Evolutionary conservation across 1,139 yeast species (phyloP).

Genomic region (Eremothecium coryli): DNA sequence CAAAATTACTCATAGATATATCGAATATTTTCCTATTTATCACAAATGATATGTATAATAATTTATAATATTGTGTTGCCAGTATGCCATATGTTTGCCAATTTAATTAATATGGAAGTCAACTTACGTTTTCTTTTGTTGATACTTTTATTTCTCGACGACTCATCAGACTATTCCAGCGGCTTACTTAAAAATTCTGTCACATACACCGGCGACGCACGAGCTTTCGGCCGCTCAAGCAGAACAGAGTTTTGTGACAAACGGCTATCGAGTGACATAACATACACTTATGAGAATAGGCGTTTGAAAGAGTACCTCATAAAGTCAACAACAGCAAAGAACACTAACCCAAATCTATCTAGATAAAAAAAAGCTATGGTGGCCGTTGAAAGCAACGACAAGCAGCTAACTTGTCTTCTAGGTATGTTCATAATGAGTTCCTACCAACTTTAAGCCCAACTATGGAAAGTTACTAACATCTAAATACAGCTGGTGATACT

Average conservation of each 20-base stretch:
- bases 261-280: background rate
- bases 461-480: conserved; percentile 1
- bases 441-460: background rate
- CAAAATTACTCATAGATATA: no score
- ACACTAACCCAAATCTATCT: conserved; percentile 4
- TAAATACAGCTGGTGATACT: conserved; percentile 24
- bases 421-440: conserved; percentile 10
- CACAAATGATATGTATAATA: no score
- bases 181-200: no score
- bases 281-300: conserved; percentile 4
- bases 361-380: conserved; percentile 7
- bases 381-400: conserved; percentile 6
- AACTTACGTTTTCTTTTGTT: no score
- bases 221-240: no score
- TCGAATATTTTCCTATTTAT: no score
- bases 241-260: conserved; percentile 4
- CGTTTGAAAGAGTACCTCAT: conserved; percentile 1
- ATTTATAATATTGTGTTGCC: no score
- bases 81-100: no score
- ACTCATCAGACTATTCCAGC: no score
- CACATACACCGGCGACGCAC: no score
- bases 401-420: conserved; percentile 16
- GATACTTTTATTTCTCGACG: no score
- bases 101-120: no score
- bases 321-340: conserved; percentile 1